These are phyloP conservation scores for baker's yeast (Saccharomyces cerevisiae) DNA, from an alignment of 805 yeast genomes.

Conservation along the genomic window DNA sequence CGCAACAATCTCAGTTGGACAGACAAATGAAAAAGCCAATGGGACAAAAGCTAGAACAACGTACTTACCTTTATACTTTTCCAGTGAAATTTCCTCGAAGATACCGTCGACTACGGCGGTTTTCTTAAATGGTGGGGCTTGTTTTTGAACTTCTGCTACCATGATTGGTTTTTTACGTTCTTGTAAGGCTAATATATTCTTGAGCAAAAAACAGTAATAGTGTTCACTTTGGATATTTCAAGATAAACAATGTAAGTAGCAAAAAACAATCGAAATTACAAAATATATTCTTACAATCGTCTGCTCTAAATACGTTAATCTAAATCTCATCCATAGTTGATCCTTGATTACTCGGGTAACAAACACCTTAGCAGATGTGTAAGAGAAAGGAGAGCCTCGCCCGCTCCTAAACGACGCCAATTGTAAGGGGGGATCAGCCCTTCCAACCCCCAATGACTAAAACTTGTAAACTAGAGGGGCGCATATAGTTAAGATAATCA, in stretches of 20 bases:
- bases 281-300: neutral
- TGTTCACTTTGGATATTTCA: neutral
- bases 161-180: conserved; percentile 30
- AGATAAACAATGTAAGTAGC: too few species aligned
- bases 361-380: neutral
- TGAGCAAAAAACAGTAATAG: neutral
- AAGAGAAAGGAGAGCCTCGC: neutral
- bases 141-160: conserved; percentile 88
- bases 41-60: conserved; percentile 95
- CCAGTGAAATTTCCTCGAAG: conserved; percentile 90
- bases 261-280: neutral
- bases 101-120: conserved; percentile 95
- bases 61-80: conserved; percentile 96
- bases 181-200: neutral
- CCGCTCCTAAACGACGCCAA: neutral
- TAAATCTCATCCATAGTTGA: neutral
- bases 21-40: conserved; percentile 97
- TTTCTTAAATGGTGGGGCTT: conserved; percentile 93
- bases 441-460: neutral
- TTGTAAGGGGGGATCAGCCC: neutral
- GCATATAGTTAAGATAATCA: neutral
- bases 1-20: conserved; percentile 99
- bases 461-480: neutral
- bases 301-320: neutral
- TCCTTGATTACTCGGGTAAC: neutral